Evolutionary conservation across 257 asterid genomes (phyloP).

Genomic region (Penstemon davidsonii): DNA sequence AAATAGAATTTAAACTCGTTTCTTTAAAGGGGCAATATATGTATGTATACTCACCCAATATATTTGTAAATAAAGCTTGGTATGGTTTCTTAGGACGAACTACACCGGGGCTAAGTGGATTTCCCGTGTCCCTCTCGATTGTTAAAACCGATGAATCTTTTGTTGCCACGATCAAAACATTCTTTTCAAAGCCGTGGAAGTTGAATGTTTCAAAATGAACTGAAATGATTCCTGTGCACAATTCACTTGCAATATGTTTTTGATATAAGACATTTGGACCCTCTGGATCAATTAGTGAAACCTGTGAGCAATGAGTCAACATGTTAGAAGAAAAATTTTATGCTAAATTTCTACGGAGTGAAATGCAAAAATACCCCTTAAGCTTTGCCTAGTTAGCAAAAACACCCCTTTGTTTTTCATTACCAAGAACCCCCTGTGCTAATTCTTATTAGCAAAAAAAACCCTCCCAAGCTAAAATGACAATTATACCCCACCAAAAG

Average conservation of each 20-base stretch:
- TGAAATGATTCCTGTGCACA: conserved; percentile 70
- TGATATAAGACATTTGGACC: conserved; percentile 65
- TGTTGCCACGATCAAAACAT: conserved; percentile 63
- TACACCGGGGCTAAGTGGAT: conserved; percentile 50
- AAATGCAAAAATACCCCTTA: too few species aligned
- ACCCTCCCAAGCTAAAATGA: too few species aligned
- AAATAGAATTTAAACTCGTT: not conserved
- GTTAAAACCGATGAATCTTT: conserved; percentile 81
- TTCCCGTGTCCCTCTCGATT: conserved; percentile 81
- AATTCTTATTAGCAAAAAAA: too few species aligned
- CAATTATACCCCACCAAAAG: too few species aligned
- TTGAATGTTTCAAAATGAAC: conserved; percentile 69
- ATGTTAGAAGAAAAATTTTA: not conserved
- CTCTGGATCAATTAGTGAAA: conserved; percentile 59
- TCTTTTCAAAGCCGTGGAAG: conserved; percentile 88
- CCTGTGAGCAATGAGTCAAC: conserved; percentile 45
- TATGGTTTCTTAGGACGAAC: conserved; percentile 82
- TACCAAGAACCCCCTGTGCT: too few species aligned
- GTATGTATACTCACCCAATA: conserved; percentile 52
- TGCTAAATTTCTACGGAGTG: too few species aligned
- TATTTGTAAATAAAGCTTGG: conserved; percentile 65
- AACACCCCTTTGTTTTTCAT: too few species aligned
- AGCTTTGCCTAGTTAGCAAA: too few species aligned
- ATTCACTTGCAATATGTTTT: conserved; percentile 70
- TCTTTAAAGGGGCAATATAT: not conserved